phyloP scores from a whole-genome alignment of 176 grass and related monocot genomes.

The Saccharum spontaneum region DNA sequence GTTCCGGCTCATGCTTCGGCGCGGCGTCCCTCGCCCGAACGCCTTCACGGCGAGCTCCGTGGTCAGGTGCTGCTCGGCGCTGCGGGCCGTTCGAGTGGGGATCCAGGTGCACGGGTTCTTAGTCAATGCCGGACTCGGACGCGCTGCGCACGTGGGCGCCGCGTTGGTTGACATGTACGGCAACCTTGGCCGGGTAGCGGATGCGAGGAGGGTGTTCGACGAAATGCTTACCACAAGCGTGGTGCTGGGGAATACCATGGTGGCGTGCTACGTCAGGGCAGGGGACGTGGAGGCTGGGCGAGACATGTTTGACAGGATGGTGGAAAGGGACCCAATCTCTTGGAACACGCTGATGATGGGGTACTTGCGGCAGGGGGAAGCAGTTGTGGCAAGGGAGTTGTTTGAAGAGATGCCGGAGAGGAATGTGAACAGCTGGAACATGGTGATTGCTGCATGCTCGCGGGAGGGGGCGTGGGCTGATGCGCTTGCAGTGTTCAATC shows the following conservation, averaged over 20 bases:
- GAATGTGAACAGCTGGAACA: constrained; percentile 61
- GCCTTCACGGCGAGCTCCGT: constrained; percentile 55
- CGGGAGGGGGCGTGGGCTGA: constrained; percentile 43
- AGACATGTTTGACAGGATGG: constrained; percentile 48
- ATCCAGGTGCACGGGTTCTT: constrained; percentile 46
- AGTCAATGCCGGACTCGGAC: constrained; percentile 24
- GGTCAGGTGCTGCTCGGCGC: constrained; percentile 39
- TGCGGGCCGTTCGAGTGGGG: constrained; percentile 23
- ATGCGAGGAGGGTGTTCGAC: constrained; percentile 38
- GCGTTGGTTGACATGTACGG: constrained; percentile 48
- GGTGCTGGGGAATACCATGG: constrained; percentile 44
- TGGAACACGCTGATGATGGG: constrained; percentile 62
- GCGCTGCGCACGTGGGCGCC: constrained; percentile 37
- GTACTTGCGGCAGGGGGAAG: constrained; percentile 23
- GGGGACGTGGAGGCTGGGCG: constrained; percentile 32
- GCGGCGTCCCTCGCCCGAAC: constrained; percentile 45
- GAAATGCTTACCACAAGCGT: constrained; percentile 21
- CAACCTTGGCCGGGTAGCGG: neutral
- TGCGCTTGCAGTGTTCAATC: constrained; percentile 44
- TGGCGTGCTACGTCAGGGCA: constrained; percentile 40
- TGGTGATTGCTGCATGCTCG: constrained; percentile 40
- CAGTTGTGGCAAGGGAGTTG: neutral
- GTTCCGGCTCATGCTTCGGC: constrained; percentile 50
- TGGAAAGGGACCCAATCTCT: constrained; percentile 40
- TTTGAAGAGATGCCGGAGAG: constrained; percentile 48